Conservation (phyloP, 2,329 filamentous ascomycete genomes). For the Fusarium stilboides region DNA sequence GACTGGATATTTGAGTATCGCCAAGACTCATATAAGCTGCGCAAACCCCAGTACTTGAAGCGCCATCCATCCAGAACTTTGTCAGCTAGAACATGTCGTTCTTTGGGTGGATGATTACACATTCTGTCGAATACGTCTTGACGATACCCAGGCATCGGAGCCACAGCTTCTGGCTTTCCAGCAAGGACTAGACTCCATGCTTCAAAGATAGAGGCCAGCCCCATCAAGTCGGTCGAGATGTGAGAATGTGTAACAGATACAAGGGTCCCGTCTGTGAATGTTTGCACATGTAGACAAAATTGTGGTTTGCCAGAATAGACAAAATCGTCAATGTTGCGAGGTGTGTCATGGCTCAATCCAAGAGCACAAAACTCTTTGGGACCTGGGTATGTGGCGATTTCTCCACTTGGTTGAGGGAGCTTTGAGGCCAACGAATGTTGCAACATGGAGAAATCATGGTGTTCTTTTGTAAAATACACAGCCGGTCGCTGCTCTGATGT, state of each 20-base stretch:
- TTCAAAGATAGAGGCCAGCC: slow-evolving; percentile 22
- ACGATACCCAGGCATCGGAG: slow-evolving; percentile 7
- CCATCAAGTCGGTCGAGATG: slow-evolving; percentile 25
- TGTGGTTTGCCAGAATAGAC: slow-evolving; percentile 16
- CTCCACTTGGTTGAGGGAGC: slow-evolving; percentile 10
- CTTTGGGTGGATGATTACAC: not conserved
- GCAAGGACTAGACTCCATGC: slow-evolving; percentile 23
- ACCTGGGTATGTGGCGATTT: slow-evolving; percentile 5
- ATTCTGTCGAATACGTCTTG: slow-evolving; percentile 14
- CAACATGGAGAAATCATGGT: not conserved
- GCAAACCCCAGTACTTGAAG: slow-evolving; percentile 17
- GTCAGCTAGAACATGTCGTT: slow-evolving; percentile 12
- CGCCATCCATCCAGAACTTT: slow-evolving; percentile 26
- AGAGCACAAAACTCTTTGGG: slow-evolving; percentile 24
- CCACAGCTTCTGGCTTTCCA: slow-evolving; percentile 9
- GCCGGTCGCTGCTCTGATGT: slow-evolving; percentile 9
- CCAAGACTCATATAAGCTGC: slow-evolving; percentile 23
- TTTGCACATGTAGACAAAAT: slow-evolving; percentile 29
- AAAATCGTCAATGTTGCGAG: slow-evolving; percentile 24
- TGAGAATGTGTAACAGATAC: slow-evolving; percentile 26
- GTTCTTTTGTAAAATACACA: slow-evolving; percentile 19
- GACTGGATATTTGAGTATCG: slow-evolving; percentile 10
- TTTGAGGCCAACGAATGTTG: slow-evolving; percentile 21
- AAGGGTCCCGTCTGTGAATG: slow-evolving; percentile 27
- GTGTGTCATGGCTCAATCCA: slow-evolving; percentile 12